phyloP scores from a whole-genome alignment of 2,329 filamentous ascomycete species.

The Curvularia lunata region DNA sequence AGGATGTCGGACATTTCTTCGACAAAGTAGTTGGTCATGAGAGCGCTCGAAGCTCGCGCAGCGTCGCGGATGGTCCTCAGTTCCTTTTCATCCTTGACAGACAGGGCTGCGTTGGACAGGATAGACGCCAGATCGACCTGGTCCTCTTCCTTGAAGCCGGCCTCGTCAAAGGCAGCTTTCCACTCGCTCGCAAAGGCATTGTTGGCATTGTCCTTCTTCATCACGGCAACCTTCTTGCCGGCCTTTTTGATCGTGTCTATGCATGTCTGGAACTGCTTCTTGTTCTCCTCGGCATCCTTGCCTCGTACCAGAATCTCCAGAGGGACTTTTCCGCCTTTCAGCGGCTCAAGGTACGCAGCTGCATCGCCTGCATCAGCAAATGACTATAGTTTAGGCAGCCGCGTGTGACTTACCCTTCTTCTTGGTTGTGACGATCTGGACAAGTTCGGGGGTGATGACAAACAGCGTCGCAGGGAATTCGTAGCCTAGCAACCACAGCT shows the following conservation, averaged over 20 bases:
- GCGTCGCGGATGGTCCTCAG: slow-evolving; percentile 92
- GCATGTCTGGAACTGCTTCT: slow-evolving; percentile 85
- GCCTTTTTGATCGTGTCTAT: slow-evolving; percentile 84
- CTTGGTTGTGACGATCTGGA: slow-evolving; percentile 92
- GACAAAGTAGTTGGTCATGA: slow-evolving; percentile 96
- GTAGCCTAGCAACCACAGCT: slow-evolving; percentile 99
- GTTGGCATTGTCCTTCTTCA: slow-evolving; percentile 81
- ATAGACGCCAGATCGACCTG: slow-evolving; percentile 85
- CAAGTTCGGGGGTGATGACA: slow-evolving; percentile 83
- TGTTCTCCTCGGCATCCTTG: slow-evolving; percentile 90
- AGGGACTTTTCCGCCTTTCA: slow-evolving; percentile 90
- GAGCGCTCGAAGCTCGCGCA: slow-evolving; percentile 88
- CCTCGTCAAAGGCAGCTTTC: slow-evolving; percentile 79
- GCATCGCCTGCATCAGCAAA: slow-evolving; percentile 46
- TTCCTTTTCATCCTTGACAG: slow-evolving; percentile 94
- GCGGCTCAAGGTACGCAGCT: slow-evolving; percentile 91
- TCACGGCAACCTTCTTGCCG: slow-evolving; percentile 87
- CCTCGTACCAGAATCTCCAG: slow-evolving; percentile 90
- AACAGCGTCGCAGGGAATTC: slow-evolving; percentile 97
- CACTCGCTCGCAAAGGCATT: slow-evolving; percentile 96
- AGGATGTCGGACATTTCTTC: slow-evolving; percentile 97
- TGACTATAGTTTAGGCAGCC: not conserved
- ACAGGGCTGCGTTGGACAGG: slow-evolving; percentile 81
- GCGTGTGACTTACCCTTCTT: slow-evolving; percentile 77
- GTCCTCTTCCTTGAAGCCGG: slow-evolving; percentile 80